Evolutionary conservation across 192 early-diverging fungal species (phyloP), one percentile per base, ranked within the genome.

Genomic region (Mortierella alpina): DNA sequence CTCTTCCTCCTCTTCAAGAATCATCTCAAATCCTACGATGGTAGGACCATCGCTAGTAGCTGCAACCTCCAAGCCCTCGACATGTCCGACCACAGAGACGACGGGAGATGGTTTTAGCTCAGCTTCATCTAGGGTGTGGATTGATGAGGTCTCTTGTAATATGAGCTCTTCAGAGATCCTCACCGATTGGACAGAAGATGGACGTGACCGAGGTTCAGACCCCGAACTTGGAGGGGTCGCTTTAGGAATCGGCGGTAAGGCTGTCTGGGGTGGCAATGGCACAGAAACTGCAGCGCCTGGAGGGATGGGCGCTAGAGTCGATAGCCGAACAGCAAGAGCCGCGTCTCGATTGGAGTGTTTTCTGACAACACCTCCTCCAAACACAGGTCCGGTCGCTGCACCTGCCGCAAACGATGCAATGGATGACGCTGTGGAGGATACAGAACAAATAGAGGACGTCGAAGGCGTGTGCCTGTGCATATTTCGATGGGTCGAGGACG

Each of bases 401-500:
- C 39, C 8, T 56, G 20, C 47, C 42, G 46, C 42, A 11, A 8
- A 40, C 5, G 63, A 61, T 61, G 50, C 61, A 42, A 17, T 65
- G 40, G 63, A 73, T 2, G 72, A 73, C 14, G 44, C 48, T n/a
- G 42, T 10, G 0, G 75, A 70, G 5, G 67, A 58, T 39, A 70
- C 44, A 41, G 75, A 77, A 6, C 67, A 63, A 20, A 77, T 53
- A 0, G 75, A 77, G 6, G 75, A 70, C 18, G 46, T 66, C 4
- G 75, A 77, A 14, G 66, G 3, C 7, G 75, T 71, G 12, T 79
- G 75, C 51, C 67, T 79, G 42, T 70, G 75, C 31, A 31, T 31
- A 50, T 73, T 49, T 8, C 57, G 51, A 31, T 53, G 50, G 13
- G 59, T 47, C 45, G 70, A 56, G 5, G 59, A 11, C 6, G 68